These are phyloP conservation scores for Oryza glumipatula DNA, from an alignment of 176 grass and related monocot genomes.

Conservation along the genomic window DNA sequence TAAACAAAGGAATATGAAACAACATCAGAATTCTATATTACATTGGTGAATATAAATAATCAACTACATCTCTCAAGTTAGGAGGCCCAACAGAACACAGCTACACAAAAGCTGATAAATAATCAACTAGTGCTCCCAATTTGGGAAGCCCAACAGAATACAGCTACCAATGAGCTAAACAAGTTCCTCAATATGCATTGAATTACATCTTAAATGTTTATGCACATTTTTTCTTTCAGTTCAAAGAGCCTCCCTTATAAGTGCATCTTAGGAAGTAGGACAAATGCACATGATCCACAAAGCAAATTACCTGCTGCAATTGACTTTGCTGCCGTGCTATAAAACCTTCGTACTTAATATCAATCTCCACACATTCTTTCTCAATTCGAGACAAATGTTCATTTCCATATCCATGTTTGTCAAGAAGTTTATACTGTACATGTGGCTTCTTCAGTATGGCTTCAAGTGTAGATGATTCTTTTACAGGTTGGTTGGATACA, in stretches of 20 bases:
- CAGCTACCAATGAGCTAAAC: conserved; percentile 20
- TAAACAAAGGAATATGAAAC: conserved; percentile 32
- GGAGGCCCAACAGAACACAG: not conserved
- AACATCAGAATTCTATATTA: not conserved
- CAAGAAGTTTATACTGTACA: conserved; percentile 93
- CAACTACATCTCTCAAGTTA: not conserved
- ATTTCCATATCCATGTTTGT: conserved; percentile 84
- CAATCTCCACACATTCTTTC: conserved; percentile 99
- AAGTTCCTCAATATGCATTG: not conserved
- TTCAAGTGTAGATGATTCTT: conserved; percentile 76
- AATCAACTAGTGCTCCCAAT: not conserved
- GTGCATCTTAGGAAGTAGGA: not conserved
- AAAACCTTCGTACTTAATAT: conserved; percentile 93
- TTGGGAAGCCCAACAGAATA: not conserved
- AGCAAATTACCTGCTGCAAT: conserved; percentile 78
- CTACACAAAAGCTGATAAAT: conserved; percentile 14
- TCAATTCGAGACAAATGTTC: conserved; percentile 72
- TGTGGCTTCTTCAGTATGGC: conserved; percentile 92
- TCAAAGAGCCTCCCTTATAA: conserved; percentile 21
- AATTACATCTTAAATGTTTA: not conserved
- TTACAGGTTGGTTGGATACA: conserved; percentile 83
- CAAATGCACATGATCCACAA: not conserved
- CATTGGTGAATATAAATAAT: not conserved
- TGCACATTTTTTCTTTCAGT: conserved; percentile 7
- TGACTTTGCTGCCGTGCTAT: conserved; percentile 83